Percentiles rank a stretch among this genome's conserved stretches.
phyloP scores from a whole-genome alignment of 257 asterid genomes.

The Perilla frutescens region DNA sequence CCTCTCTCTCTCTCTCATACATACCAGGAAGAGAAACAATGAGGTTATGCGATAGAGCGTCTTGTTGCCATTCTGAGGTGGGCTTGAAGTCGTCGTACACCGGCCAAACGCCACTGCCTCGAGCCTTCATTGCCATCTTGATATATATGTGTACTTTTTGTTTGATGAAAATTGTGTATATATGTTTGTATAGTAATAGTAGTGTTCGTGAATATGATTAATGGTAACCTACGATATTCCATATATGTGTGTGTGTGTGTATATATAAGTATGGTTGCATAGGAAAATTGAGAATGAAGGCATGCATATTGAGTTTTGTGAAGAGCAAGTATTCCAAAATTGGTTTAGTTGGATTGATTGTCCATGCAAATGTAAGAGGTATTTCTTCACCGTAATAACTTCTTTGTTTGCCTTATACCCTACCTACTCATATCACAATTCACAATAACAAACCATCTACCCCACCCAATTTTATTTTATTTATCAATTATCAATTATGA shows the following conservation, averaged over 20 bases:
- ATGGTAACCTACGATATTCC: not conserved
- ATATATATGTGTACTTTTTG: not conserved
- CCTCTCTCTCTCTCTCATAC: not conserved
- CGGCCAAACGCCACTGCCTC: conserved; percentile 40
- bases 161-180: not conserved
- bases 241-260: too few relatives aligned
- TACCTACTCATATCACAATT: not conserved
- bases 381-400: conserved; percentile 40
- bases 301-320: not conserved
- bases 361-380: conserved; percentile 37
- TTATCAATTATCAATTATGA: too few relatives aligned
- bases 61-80: conserved; percentile 55
- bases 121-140: conserved; percentile 49
- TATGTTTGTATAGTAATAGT: not conserved
- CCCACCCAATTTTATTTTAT: too few relatives aligned
- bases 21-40: conserved; percentile 67
- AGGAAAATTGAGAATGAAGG: conserved; percentile 28
- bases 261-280: not conserved
- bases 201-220: not conserved
- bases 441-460: not conserved
- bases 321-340: conserved; percentile 51
- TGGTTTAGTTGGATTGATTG: conserved; percentile 26
- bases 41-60: conserved; percentile 52
- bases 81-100: conserved; percentile 74
- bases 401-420: conserved; percentile 53